Conservation (phyloP, 371 early-diverging fungal species). For the Apophysomyces elegans region DNA sequence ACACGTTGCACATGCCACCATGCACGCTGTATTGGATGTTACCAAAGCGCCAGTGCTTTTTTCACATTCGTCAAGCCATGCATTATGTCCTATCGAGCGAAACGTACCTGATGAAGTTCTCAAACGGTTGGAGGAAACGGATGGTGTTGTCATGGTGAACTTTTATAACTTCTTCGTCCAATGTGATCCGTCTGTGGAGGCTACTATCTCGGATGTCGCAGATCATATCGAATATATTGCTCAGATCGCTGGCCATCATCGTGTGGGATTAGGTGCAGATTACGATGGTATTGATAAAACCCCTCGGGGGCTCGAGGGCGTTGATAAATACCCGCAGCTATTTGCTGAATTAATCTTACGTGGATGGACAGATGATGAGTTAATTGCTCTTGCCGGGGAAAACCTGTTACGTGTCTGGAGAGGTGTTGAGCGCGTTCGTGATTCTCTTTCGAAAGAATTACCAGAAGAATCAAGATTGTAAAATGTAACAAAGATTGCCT, state of each 20-base stretch:
- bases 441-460: conserved; percentile 30
- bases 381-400: conserved; percentile 58
- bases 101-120: conserved; percentile 74
- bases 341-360: conserved; percentile 64
- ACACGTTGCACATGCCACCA: conserved; percentile 67
- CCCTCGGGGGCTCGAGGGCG: conserved; percentile 67
- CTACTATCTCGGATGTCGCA: conserved; percentile 58
- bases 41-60: conserved; percentile 67
- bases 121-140: conserved; percentile 48
- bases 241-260: conserved; percentile 54
- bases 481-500: background rate
- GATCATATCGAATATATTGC: conserved; percentile 67
- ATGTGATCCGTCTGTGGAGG: conserved; percentile 44
- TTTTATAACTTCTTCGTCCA: conserved; percentile 59
- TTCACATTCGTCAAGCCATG: conserved; percentile 64
- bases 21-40: conserved; percentile 59
- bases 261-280: conserved; percentile 71
- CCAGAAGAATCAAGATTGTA: conserved; percentile 38
- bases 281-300: conserved; percentile 64
- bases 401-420: conserved; percentile 58
- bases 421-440: conserved; percentile 50
- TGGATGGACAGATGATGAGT: conserved; percentile 60
- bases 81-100: conserved; percentile 57
- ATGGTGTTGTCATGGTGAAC: conserved; percentile 72
- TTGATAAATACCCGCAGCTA: conserved; percentile 65